Percentiles rank a stretch among this genome's conserved stretches.
Evolutionary conservation across 75 land plant genomes (phyloP).

Genomic region (Azolla pinnata): DNA sequence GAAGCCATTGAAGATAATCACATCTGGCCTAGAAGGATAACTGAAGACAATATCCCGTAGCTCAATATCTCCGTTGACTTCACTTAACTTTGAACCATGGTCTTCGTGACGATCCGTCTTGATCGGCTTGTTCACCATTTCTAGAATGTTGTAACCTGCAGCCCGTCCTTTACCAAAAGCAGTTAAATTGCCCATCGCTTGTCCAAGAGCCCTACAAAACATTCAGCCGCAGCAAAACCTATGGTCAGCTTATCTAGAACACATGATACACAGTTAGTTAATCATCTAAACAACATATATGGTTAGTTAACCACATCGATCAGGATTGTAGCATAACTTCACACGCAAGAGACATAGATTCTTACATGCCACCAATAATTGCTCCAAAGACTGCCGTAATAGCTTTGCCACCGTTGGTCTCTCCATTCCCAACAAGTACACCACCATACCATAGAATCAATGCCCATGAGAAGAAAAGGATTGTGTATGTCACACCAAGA

Average conservation of each 20-base stretch:
- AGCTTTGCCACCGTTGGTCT: constrained; percentile 6
- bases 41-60: constrained; percentile 57
- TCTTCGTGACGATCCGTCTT: constrained; percentile 35
- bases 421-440: constrained; percentile 6
- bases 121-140: constrained; percentile 62
- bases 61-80: constrained; percentile 69
- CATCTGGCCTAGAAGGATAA: constrained; percentile 81
- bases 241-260: background rate
- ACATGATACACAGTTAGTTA: background rate
- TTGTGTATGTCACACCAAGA: constrained; percentile 10
- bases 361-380: constrained; percentile 20
- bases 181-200: constrained; percentile 64
- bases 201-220: constrained; percentile 61
- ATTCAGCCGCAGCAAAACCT: too few relatives aligned
- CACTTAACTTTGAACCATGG: constrained; percentile 43
- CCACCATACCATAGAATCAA: constrained; percentile 23
- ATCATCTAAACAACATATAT: background rate
- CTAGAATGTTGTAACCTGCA: constrained; percentile 71
- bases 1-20: constrained; percentile 42
- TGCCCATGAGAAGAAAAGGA: constrained; percentile 10
- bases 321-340: background rate
- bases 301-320: background rate
- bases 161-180: constrained; percentile 76
- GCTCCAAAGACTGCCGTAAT: constrained; percentile 9
- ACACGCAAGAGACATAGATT: background rate